Base-by-base conservation (phyloP, 371 early-diverging fungal genomes). In the Basidiobolus meristosporus region DNA sequence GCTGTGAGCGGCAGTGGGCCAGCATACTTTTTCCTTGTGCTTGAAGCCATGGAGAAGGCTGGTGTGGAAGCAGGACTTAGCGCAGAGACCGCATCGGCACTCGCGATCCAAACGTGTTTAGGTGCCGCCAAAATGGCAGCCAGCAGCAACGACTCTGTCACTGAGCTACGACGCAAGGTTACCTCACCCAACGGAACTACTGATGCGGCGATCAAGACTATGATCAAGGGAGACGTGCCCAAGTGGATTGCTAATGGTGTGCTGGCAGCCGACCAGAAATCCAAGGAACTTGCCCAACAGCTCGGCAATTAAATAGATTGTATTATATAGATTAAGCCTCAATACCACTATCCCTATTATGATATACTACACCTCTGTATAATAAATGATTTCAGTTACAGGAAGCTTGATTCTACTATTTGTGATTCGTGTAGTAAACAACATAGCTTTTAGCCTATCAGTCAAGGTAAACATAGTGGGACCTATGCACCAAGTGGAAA, bases 131-230 rank as follows among this genome's bases (percentile, higher is more conserved):
- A 65, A 38, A 90, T 89, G 89, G 73, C 84, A 11, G 63, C 77
- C 21, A 79, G 82, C 45, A 16, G 7, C 3, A 21, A 4, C 4
- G 39, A 29, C 31, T 15, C 12, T 2, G 11, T 20, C 7, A 70
- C 77, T 36, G 74, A 78, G 28, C 59, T 92, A 32, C 67, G 93
- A 17, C 50, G 63, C 31, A 82, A 82, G 51, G 93, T 92, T 23
- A 92, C 93, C 1, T 79, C 81, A 21, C 93, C 93, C 17, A 85
- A 88, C 21, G 93, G 93, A 10, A 90, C 93, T 15, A 92, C 93
- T 11, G 77, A 87, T 40, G 90, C 90, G 0, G 93, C 83, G 16
- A 66, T 92, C 49, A 69, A 78, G 43, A 52, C 65, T 1, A 62
- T 88, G 57, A 77, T 84, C 51, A 67, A 62, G 0, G 64, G 54